Evolutionary conservation across 78 protist species (phyloP).

Genomic region (Abeoforma whisleri): DNA sequence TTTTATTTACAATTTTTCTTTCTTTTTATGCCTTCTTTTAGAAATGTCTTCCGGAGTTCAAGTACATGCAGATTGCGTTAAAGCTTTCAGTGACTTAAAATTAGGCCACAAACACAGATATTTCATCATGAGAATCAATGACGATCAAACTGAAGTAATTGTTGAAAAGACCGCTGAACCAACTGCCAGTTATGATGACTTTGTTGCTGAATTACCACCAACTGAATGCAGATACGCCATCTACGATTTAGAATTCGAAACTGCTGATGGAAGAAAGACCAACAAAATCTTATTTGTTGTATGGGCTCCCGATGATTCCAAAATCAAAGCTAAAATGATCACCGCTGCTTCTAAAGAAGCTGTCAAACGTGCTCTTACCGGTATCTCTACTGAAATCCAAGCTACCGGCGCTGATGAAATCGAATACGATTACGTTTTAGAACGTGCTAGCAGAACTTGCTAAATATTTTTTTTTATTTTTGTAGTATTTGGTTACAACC

Average conservation of each 20-base stretch:
- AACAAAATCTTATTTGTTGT: conserved; percentile 56
- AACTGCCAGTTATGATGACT: conserved; percentile 51
- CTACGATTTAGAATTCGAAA: conserved; percentile 47
- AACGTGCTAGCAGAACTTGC: conserved; percentile 16
- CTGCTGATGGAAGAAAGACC: conserved; percentile 49
- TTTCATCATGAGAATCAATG: conserved; percentile 47
- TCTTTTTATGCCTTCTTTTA: not conserved
- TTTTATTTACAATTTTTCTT: too few species aligned
- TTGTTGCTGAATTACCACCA: conserved; percentile 47
- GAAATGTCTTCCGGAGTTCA: conserved; percentile 54
- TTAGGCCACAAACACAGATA: conserved; percentile 12
- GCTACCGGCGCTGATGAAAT: conserved; percentile 75
- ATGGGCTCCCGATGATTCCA: conserved; percentile 70
- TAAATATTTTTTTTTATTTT: too few species aligned
- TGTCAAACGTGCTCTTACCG: conserved; percentile 67
- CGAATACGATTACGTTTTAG: conserved; percentile 45
- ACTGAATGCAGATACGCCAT: conserved; percentile 64
- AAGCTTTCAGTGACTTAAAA: conserved; percentile 47
- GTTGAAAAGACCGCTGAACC: conserved; percentile 7
- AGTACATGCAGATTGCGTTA: conserved; percentile 36
- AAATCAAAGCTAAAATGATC: conserved; percentile 76
- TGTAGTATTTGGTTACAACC: too few species aligned
- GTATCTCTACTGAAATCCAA: conserved; percentile 75
- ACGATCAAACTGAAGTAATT: conserved; percentile 38
- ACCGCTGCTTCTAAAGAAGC: conserved; percentile 78